These are phyloP conservation scores for Podospora bellae-mahoneyi DNA, from an alignment of 495 filamentous ascomycete species.

Conservation along the genomic window DNA sequence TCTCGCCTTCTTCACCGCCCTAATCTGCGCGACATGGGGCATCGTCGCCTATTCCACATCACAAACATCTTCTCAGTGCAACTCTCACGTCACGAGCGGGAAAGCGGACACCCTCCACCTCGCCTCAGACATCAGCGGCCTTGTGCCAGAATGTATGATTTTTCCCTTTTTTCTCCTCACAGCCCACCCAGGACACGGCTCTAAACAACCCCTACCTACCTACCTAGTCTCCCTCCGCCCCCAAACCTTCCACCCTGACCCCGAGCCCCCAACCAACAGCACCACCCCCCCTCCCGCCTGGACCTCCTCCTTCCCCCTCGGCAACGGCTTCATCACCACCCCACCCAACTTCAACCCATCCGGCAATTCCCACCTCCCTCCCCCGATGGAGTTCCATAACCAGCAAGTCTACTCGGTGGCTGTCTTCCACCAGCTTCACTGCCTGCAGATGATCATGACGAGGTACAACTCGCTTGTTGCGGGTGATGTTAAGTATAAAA, in stretches of 20 bases:
- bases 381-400: background rate
- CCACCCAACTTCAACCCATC: background rate
- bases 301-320: background rate
- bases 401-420: slow-evolving; percentile 13
- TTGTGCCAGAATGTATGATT: background rate
- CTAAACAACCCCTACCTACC: too few relatives aligned
- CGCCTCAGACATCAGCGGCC: background rate
- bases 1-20: background rate
- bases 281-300: background rate
- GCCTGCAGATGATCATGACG: slow-evolving; percentile 41
- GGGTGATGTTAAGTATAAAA: slow-evolving; percentile 34
- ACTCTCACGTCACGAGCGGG: background rate
- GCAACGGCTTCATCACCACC: background rate
- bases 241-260: background rate
- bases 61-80: background rate
- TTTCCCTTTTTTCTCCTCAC: background rate
- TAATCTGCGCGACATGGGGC: background rate
- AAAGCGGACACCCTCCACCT: background rate
- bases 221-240: background rate
- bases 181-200: too few relatives aligned
- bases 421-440: slow-evolving; percentile 45
- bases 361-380: background rate
- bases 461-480: slow-evolving; percentile 8
- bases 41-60: background rate
- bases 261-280: background rate